Evolutionary conservation across 352 stramenopile genomes (phyloP), one percentile per base, ranked within the genome.

Genomic region (Elongisporangium undulatum): DNA sequence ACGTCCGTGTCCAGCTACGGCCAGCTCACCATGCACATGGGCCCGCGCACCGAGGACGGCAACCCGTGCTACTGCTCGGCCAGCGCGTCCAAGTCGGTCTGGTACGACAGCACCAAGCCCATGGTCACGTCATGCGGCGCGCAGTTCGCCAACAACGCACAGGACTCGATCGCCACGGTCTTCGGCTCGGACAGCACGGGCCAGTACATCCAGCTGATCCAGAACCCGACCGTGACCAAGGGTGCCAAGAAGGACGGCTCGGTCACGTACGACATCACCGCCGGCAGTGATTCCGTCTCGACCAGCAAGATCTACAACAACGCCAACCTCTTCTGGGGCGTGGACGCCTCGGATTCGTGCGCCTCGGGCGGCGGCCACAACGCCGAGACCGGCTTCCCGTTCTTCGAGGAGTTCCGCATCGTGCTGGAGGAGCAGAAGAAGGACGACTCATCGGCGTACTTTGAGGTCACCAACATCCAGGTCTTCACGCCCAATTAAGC

Each of bases 261-360:
- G 1, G 66, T 77, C 62, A 92, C 80, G 59, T 89, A 85, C 67
- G 82, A 92, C 56, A 59, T 92, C 34, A 55, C 63, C 20, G 67
- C 63, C 16, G 77, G 77, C 49, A 73, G 61, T 48, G 75, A 80
- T 34, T 67, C 56, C 12, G 65, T 74, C 19, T 41, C 29, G 29
- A 86, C 79, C 23, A 70, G 58, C 34, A 89, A 89, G 73, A 90
- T 92, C 62, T 90, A 92, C 71, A 90, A 90, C 69, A 89, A 92
- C 61, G 72, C 69, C 17, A 55, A 92, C 1, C 41, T 80, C 0
- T 92, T 90, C 68, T 92, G 82, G 79, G 79, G 82, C 20, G 77
- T 79, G 16, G 68, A 77, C 12, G 61, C 74, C 4, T 59, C 68
- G 12, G 59, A 61, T 4, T 51, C 66, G 38, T 92, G 82, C 55